A percentile compares a stretch with the other conserved stretches of the same genome.
Conservation (phyloP, 768 basidiomycete species). For the Antrodiella citrinella region DNA sequence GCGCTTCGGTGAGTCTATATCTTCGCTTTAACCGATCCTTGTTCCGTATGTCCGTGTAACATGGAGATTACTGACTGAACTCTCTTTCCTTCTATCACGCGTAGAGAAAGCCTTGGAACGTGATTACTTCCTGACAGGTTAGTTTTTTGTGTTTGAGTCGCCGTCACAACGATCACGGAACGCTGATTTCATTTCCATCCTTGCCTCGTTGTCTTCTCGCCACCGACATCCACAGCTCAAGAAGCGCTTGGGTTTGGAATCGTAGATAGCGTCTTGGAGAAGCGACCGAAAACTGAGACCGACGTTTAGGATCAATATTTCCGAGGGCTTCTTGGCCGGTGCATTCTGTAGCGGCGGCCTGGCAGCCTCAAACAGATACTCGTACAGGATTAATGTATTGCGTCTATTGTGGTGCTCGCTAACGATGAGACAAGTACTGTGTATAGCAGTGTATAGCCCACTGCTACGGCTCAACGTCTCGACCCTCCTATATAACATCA, state of each 20-base stretch:
- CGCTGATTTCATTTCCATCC: background rate
- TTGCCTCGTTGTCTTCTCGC: background rate
- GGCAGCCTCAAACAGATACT: too few relatives aligned
- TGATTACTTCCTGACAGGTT: slow-evolving; percentile 94
- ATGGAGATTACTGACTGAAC: background rate
- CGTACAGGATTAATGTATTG: too few relatives aligned
- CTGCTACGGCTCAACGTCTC: too few relatives aligned
- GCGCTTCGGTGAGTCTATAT: slow-evolving; percentile 63
- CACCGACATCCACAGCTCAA: slow-evolving; percentile 46
- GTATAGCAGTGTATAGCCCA: too few relatives aligned
- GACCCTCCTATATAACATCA: too few relatives aligned
- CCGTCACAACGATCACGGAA: too few relatives aligned
- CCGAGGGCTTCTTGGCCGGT: too few relatives aligned
- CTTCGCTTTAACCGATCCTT: background rate
- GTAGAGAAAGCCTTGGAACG: slow-evolving; percentile 84
- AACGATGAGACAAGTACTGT: too few relatives aligned
- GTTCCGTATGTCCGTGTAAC: slow-evolving; percentile 4
- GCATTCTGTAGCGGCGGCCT: too few relatives aligned
- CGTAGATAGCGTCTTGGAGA: slow-evolving; percentile 86
- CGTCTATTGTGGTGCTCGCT: too few relatives aligned
- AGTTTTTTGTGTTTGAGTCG: slow-evolving; percentile 4
- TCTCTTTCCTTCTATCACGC: slow-evolving; percentile 10
- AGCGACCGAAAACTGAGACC: slow-evolving; percentile 49
- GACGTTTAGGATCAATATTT: too few relatives aligned
- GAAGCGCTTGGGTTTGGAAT: slow-evolving; percentile 90